Percentiles rank a stretch among this genome's conserved stretches.
These are phyloP conservation scores for Eimeria tenella DNA, from an alignment of 169 alveolate genomes.

Conservation along the genomic window DNA sequence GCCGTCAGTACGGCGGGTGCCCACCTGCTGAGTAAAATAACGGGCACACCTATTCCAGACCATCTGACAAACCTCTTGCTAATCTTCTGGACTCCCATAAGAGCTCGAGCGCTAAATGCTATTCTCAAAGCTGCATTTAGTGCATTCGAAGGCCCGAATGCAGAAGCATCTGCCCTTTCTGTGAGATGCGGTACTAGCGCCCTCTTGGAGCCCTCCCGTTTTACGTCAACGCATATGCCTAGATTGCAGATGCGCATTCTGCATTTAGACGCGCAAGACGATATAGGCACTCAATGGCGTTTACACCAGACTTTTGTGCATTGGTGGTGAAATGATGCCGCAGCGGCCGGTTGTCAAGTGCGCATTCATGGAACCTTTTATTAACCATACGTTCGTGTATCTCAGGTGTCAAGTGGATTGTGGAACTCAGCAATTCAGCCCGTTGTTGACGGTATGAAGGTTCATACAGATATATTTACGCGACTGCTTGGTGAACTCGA, in stretches of 20 bases:
- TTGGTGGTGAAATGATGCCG: no score
- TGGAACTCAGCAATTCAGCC: conserved; percentile 56
- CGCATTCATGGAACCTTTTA: no score
- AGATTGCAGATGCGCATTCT: no score
- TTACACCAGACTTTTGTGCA: no score
- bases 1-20: conserved; percentile 54
- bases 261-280: no score
- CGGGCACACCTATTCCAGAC: conserved; percentile 46
- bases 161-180: not conserved
- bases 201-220: no score
- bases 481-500: conserved; percentile 2
- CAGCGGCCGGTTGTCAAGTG: no score
- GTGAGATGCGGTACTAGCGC: no score
- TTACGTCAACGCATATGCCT: no score
- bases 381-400: not conserved
- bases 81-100: conserved; percentile 56
- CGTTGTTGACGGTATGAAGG: conserved; percentile 20
- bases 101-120: conserved; percentile 11
- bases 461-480: conserved; percentile 5
- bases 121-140: conserved; percentile 12
- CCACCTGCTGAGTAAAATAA: conserved; percentile 23
- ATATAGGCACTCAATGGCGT: no score
- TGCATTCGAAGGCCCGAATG: conserved; percentile 1
- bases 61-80: conserved; percentile 31
- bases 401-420: conserved; percentile 45